Base-by-base conservation (phyloP, 306 rosid genomes). In the Boehmeria nivea region DNA sequence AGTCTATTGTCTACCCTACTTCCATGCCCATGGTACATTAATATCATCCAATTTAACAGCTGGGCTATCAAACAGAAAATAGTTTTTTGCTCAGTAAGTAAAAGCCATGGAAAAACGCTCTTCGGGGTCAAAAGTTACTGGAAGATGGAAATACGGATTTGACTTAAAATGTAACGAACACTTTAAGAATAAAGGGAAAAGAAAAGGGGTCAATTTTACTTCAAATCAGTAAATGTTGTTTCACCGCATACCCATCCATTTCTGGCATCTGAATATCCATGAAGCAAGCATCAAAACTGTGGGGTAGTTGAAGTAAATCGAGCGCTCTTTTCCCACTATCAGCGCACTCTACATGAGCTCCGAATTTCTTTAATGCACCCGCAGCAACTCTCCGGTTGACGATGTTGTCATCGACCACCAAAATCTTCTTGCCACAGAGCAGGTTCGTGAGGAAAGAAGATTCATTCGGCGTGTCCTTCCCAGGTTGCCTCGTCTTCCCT, bases 231-330 rank as follows among this genome's bases (percentile, higher is more conserved):
- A 18, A 45, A 55, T 26, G 21, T 20, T 26, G 16, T 27, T 55
- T 34, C 3, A 12, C 14, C 52, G 57, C 85, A 28, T 79, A 89
- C 99, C 99, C 99, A 51, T 93, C 99, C 99, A 93, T 93, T 68
- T 93, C 99, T 9, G 99, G 99, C 99, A 93, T 93, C 61, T 93
- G 99, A 68, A 93, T 87, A 66, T 93, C 99, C 99, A 93, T 93
- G 81, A 93, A 93, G 72, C 99, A 93, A 18, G 99, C 99, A 75
- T 93, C 95, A 42, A 93, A 87, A 54, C 55, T 27, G 54, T 93
- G 96, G 11, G 99, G 99, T 27, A 83, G 63, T 51, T 85, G 76
- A 79, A 93, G 99, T 83, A 81, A 60, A 8, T 66, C 73, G 70
- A 93, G 94, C 12, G 99, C 96, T 58, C 77, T 76, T 79, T 85